Conservation (phyloP, 495 filamentous ascomycete species). For the Aspergillus bertholletiae region DNA sequence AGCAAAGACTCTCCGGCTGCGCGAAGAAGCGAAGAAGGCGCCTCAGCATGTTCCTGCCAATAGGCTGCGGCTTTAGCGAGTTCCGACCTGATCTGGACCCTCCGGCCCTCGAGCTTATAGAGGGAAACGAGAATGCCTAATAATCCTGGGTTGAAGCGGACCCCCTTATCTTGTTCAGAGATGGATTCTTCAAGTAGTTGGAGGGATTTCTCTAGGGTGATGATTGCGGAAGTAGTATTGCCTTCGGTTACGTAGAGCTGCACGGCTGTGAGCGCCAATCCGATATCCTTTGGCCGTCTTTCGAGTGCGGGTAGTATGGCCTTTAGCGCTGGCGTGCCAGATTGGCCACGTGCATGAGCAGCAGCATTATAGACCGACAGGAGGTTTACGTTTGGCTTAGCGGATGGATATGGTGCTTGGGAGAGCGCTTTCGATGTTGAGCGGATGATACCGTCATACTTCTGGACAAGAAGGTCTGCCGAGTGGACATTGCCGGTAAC, state of each 20-base stretch:
- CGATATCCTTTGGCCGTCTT: conserved; percentile 75
- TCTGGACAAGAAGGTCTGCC: conserved; percentile 73
- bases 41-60: conserved; percentile 61
- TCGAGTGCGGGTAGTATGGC: conserved; percentile 70
- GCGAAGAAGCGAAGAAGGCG: conserved; percentile 60
- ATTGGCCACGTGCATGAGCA: conserved; percentile 61
- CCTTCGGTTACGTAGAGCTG: conserved; percentile 76
- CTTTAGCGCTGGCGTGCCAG: conserved; percentile 67
- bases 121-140: conserved; percentile 79
- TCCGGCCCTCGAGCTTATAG: conserved; percentile 77
- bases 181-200: conserved; percentile 65
- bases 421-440: conserved; percentile 60
- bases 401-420: conserved; percentile 49
- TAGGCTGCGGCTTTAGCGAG: conserved; percentile 78
- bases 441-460: conserved; percentile 67
- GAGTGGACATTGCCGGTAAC: conserved; percentile 66
- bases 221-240: conserved; percentile 73
- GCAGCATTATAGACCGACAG: conserved; percentile 79
- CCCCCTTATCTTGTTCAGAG: conserved; percentile 57
- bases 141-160: conserved; percentile 81
- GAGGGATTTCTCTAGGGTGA: conserved; percentile 70
- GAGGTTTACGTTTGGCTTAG: conserved; percentile 54
- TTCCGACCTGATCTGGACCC: conserved; percentile 62
- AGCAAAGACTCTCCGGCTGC: conserved; percentile 79
- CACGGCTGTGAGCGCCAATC: conserved; percentile 75